Conservation (phyloP, 129 eudicot genomes). For the Kitagawia praeruptora region DNA sequence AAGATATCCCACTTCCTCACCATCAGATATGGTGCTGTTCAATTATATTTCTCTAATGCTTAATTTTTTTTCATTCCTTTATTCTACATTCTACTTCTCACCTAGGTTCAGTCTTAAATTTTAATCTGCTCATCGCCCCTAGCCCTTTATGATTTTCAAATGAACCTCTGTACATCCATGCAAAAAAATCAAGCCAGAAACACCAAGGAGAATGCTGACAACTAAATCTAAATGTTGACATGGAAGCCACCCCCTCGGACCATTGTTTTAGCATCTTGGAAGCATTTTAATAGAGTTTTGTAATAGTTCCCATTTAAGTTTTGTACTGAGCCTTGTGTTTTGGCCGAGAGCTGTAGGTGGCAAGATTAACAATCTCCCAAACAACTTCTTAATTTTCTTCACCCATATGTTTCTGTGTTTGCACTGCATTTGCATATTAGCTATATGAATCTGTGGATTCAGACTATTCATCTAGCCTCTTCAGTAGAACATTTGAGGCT, state of each 20-base stretch:
- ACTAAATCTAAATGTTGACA: neutral
- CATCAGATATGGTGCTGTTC: neutral
- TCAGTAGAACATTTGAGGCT: neutral
- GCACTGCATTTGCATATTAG: neutral
- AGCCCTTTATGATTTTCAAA: too few species aligned
- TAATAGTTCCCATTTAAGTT: too few species aligned
- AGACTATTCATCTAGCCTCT: neutral
- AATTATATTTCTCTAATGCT: too few species aligned
- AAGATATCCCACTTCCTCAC: neutral
- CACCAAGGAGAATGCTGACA: neutral
- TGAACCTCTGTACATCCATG: too few species aligned
- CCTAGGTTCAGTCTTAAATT: neutral
- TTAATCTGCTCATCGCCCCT: too few species aligned
- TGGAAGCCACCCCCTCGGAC: neutral
- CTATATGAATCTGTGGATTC: neutral
- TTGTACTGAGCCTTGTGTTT: neutral
- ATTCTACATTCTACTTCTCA: neutral
- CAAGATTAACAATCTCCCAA: neutral
- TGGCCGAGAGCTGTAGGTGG: neutral
- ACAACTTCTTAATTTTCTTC: neutral
- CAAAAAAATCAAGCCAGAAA: neutral
- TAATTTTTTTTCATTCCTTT: neutral
- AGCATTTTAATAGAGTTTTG: neutral
- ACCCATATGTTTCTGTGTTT: neutral
- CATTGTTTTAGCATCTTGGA: neutral